Evolutionary conservation across 306 rosid genomes (phyloP).

Genomic region (Malus sylvestris): DNA sequence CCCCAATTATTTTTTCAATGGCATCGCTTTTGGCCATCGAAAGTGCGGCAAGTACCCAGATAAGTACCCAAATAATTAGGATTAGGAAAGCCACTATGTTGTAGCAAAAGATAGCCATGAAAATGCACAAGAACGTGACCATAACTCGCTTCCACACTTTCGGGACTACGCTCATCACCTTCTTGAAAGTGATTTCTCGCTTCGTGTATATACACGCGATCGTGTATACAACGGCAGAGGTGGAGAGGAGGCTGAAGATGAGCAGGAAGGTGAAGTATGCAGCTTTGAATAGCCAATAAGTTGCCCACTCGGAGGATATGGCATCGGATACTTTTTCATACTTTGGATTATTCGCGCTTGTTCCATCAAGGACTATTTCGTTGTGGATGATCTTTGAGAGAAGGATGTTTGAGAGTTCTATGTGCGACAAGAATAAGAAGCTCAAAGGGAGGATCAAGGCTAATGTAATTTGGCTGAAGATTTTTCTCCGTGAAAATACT

Average conservation of each 20-base stretch:
- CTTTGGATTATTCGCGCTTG: slow-evolving; percentile 14
- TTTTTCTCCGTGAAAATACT: slow-evolving; percentile 35
- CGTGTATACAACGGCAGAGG: slow-evolving; percentile 75
- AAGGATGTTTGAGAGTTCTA: slow-evolving; percentile 42
- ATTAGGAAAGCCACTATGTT: slow-evolving; percentile 1
- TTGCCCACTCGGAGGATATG: slow-evolving; percentile 36
- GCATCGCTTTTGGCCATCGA: rapidly evolving
- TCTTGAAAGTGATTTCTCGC: slow-evolving; percentile 33
- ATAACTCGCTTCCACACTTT: slow-evolving; percentile 64
- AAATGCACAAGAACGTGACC: slow-evolving; percentile 49
- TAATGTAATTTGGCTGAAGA: slow-evolving; percentile 54
- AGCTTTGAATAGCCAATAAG: slow-evolving; percentile 32
- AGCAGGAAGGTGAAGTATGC: slow-evolving; percentile 30
- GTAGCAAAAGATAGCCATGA: slow-evolving; percentile 30
- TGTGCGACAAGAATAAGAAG: slow-evolving; percentile 48
- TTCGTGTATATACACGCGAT: slow-evolving; percentile 53
- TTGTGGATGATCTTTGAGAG: slow-evolving; percentile 15
- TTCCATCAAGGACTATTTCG: not conserved
- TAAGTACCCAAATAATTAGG: not conserved
- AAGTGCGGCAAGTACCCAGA: not conserved
- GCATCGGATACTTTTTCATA: slow-evolving; percentile 22
- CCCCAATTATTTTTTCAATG: not conserved
- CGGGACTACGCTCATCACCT: slow-evolving; percentile 52
- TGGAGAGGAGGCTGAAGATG: slow-evolving; percentile 46
- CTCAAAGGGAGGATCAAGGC: slow-evolving; percentile 57